Evolutionary conservation across 1,284 basidiomycete genomes (phyloP).

Genomic region (Abortiporus biennis): DNA sequence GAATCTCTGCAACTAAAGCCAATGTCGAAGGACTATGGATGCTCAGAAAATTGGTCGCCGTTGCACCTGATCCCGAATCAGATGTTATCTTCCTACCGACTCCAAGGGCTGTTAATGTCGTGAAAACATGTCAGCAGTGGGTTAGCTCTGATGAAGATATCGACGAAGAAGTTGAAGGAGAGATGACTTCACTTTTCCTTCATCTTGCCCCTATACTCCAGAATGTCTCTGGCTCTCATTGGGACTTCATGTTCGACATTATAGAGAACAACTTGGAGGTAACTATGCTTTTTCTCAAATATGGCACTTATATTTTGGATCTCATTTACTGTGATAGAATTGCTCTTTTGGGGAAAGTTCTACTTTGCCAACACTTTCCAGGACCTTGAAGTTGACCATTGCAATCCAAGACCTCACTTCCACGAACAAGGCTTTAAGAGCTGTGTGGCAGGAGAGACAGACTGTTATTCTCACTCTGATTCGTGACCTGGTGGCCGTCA

Average conservation of each 20-base stretch:
- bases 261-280: conserved; percentile 88
- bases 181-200: conserved; percentile 71
- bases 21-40: conserved; percentile 65
- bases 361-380: conserved; percentile 58
- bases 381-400: conserved; percentile 66
- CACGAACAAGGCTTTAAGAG: conserved; percentile 71
- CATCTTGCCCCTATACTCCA: conserved; percentile 87
- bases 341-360: conserved; percentile 54
- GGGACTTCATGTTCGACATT: conserved; percentile 90
- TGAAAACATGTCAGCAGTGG: conserved; percentile 86
- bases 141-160: conserved; percentile 70
- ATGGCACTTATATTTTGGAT: conserved; percentile 1
- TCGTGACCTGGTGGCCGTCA: conserved; percentile 48
- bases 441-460: conserved; percentile 63
- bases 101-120: conserved; percentile 83
- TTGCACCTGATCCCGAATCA: conserved; percentile 76
- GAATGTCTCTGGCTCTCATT: conserved; percentile 81
- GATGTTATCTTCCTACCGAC: conserved; percentile 85
- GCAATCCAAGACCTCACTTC: conserved; percentile 65
- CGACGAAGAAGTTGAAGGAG: conserved; percentile 72
- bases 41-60: conserved; percentile 68
- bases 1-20: conserved; percentile 58
- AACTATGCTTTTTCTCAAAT: conserved; percentile 13
- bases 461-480: conserved; percentile 48
- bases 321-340: conserved; percentile 34